These are phyloP conservation scores for Pythium plurisporium DNA, from an alignment of 352 stramenopile species.

Conservation along the genomic window DNA sequence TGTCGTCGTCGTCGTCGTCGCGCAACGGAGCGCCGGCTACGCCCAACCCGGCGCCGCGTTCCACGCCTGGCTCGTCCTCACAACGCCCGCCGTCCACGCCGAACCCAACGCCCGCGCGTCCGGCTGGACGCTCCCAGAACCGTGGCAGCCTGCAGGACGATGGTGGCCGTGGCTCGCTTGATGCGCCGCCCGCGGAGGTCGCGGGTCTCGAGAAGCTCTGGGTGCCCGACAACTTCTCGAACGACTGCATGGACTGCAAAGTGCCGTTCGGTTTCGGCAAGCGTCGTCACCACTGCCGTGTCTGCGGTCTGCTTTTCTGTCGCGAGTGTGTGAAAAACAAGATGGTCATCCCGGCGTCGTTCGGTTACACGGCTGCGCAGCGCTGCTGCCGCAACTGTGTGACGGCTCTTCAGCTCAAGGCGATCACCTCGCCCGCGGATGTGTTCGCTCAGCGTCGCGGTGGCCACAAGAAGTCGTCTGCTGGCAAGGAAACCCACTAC, in stretches of 20 bases:
- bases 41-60: slow-evolving; percentile 14
- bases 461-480: slow-evolving; percentile 39
- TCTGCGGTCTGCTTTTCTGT: slow-evolving; percentile 82
- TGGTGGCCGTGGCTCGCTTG: slow-evolving; percentile 42
- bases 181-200: slow-evolving; percentile 48
- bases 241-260: slow-evolving; percentile 86
- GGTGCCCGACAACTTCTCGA: slow-evolving; percentile 85
- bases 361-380: slow-evolving; percentile 74
- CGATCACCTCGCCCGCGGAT: slow-evolving; percentile 80
- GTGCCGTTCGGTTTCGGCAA: slow-evolving; percentile 78
- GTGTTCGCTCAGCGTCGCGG: slow-evolving; percentile 78
- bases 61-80: slow-evolving; percentile 4
- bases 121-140: slow-evolving; percentile 5
- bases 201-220: slow-evolving; percentile 80
- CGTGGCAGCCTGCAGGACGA: slow-evolving; percentile 23
- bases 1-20: slow-evolving; percentile 15
- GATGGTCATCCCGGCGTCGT: slow-evolving; percentile 71
- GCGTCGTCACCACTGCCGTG: slow-evolving; percentile 80
- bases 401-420: slow-evolving; percentile 80
- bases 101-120: neutral
- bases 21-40: neutral
- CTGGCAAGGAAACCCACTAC: slow-evolving; percentile 50
- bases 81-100: neutral
- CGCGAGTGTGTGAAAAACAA: slow-evolving; percentile 81
- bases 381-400: slow-evolving; percentile 81